Evolutionary conservation across 495 filamentous ascomycete genomes (phyloP).

Genomic region (Neurospora sp.): DNA sequence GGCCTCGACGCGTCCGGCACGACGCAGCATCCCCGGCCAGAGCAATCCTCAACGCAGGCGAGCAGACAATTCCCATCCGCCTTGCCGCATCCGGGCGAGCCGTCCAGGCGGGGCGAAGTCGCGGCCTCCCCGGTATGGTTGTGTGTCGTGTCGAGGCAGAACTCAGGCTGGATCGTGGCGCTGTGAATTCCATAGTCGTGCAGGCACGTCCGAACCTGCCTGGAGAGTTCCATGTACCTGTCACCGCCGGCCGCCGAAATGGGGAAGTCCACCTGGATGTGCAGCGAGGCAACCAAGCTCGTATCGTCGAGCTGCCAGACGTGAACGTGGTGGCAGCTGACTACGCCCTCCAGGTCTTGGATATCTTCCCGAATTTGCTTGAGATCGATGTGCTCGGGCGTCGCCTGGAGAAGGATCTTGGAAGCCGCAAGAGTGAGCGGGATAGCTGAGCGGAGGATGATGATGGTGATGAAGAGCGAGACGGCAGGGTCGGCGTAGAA

Average conservation of each 20-base stretch:
- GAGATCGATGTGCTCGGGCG: constrained; percentile 73
- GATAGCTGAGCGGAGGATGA: constrained; percentile 85
- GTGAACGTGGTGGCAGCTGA: constrained; percentile 88
- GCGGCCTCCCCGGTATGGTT: constrained; percentile 23
- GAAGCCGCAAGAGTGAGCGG: constrained; percentile 87
- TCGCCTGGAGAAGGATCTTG: constrained; percentile 90
- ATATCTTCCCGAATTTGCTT: constrained; percentile 92
- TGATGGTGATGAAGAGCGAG: constrained; percentile 90
- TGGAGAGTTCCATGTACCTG: constrained; percentile 82
- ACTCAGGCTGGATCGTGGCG: constrained; percentile 97
- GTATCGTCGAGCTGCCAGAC: constrained; percentile 96
- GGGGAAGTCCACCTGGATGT: constrained; percentile 73
- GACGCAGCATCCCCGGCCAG: constrained; percentile 60
- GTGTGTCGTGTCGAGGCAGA: constrained; percentile 50
- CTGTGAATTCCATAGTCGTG: constrained; percentile 95
- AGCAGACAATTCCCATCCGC: constrained; percentile 60
- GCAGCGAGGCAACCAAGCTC: constrained; percentile 82
- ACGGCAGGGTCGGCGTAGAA: constrained; percentile 87
- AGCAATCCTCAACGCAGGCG: constrained; percentile 79
- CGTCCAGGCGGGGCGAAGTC: constrained; percentile 18
- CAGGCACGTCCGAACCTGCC: constrained; percentile 68
- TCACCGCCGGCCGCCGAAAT: constrained; percentile 61
- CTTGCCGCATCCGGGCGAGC: constrained; percentile 38
- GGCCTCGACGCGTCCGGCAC: constrained; percentile 11
- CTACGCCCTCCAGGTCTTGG: constrained; percentile 65